Base-by-base conservation (phyloP, 441 rosid genomes). In the Cnidoscolus chayamansa region DNA sequence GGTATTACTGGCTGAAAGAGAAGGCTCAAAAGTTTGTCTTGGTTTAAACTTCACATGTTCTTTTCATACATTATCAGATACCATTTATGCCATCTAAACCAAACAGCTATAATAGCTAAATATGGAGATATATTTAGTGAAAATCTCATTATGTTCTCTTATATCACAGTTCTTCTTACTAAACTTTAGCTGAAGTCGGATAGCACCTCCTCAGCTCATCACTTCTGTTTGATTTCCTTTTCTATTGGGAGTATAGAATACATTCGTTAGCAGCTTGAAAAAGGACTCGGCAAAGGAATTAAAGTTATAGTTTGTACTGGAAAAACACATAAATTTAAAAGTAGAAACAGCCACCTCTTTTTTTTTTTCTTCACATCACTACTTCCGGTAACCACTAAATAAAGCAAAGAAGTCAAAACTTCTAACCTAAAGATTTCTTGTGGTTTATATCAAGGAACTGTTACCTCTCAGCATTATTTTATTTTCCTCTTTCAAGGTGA, bases 1-100 rank as follows among this genome's bases (percentile, higher is more conserved):
- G 59, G 13, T 73, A 59, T 81, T 67, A 40, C 6, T 81, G 82
- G 78, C 68, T 56, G 50, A 70, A 86, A 76, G 84, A 73, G 63
- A 76, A 71, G 70, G 66, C 63, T 64, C 56, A 72, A 72, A 75
- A 35, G 66, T 7, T 75, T 65, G 67, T 48, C 76, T 72, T 70
- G 60, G 35, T 65, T 77, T 69, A 57, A 72, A 75, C 79, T 70
- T 53, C 72, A 61, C 31, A 67, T 57, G 80, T 71, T 77, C 47
- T 74, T 79, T 74, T 72, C 79, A 65, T 66, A 73, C 72, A 60
- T 59, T 63, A 65, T n/a, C 74, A 74, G n/a, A 68, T 62, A 25
- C 72, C 78, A 77, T 67, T 74, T 68, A 32, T 67, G 67, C 77
- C 37, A 65, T 58, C 32, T 67, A 60, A 72, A 51, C 47, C 50